These are phyloP conservation scores for Schizothecium vesticola DNA, from an alignment of 495 filamentous ascomycete genomes.

Conservation along the genomic window DNA sequence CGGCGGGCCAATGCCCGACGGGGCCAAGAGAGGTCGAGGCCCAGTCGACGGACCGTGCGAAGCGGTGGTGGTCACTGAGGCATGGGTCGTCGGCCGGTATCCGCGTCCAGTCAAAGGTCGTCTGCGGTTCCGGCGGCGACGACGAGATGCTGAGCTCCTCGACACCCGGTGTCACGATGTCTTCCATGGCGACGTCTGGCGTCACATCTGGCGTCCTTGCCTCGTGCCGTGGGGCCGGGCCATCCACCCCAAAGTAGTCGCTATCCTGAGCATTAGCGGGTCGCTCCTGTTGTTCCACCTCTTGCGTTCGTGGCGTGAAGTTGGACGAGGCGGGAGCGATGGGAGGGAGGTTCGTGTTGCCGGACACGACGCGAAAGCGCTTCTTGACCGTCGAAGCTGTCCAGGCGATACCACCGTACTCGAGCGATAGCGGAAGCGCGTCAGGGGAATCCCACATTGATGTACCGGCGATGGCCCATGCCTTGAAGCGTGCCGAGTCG, in stretches of 20 bases:
- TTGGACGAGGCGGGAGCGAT: conserved; percentile 32
- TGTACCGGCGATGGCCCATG: conserved; percentile 53
- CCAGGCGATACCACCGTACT: conserved; percentile 57
- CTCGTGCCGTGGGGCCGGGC: conserved; percentile 5
- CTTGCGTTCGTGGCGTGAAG: conserved; percentile 21
- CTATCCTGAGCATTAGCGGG: not conserved
- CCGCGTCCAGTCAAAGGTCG: conserved; percentile 65
- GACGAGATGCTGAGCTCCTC: conserved; percentile 25
- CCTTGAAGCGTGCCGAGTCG: conserved; percentile 53
- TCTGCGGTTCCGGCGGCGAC: conserved; percentile 21
- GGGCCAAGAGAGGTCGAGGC: conserved; percentile 57
- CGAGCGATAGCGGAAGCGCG: conserved; percentile 42
- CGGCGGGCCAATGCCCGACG: conserved; percentile 57
- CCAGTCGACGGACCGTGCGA: conserved; percentile 63
- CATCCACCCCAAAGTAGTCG: conserved; percentile 38
- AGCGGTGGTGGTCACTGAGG: conserved; percentile 58
- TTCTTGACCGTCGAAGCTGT: conserved; percentile 57
- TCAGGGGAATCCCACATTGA: conserved; percentile 42
- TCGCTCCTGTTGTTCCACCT: conserved; percentile 10
- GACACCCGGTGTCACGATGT: conserved; percentile 18
- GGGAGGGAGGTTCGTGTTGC: conserved; percentile 29
- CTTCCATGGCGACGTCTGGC: conserved; percentile 13
- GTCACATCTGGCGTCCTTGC: conserved; percentile 18
- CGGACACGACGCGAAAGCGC: conserved; percentile 58
- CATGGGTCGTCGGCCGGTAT: conserved; percentile 50